Conservation (phyloP, 164 flowering plant species). For the Chloranthus sessilifolius region DNA sequence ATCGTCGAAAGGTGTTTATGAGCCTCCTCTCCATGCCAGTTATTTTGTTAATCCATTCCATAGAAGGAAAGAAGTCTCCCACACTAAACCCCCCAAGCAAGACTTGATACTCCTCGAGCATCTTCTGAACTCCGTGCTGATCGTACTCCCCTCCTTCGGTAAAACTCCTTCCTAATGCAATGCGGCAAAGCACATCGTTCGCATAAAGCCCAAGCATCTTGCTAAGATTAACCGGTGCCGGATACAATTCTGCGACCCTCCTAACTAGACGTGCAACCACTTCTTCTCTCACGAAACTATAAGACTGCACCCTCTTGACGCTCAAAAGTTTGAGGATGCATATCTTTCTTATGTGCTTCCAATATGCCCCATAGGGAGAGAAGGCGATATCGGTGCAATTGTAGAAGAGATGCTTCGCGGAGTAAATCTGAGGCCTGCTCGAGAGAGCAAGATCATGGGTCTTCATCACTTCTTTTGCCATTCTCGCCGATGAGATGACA, state of each 20-base stretch:
- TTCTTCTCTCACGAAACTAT: constrained; percentile 34
- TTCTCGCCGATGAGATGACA: constrained; percentile 47
- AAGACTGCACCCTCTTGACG: constrained; percentile 42
- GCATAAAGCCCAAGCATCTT: constrained; percentile 32
- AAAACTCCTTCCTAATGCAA: constrained; percentile 39
- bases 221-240: constrained; percentile 20
- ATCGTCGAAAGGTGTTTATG: constrained; percentile 18
- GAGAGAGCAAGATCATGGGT: constrained; percentile 49
- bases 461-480: constrained; percentile 47
- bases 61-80: constrained; percentile 59
- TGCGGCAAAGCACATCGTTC: constrained; percentile 40
- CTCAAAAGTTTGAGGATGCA: constrained; percentile 45
- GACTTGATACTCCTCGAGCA: constrained; percentile 45
- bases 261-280: constrained; percentile 38
- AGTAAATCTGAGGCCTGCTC: constrained; percentile 34
- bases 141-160: constrained; percentile 43
- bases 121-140: constrained; percentile 33
- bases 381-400: constrained; percentile 39
- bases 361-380: constrained; percentile 47
- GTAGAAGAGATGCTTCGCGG: constrained; percentile 41
- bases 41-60: constrained; percentile 33
- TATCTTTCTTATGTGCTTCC: constrained; percentile 49
- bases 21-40: constrained; percentile 43
- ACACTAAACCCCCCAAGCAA: constrained; percentile 50
- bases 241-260: constrained; percentile 24